phyloP scores from a whole-genome alignment of 1,284 basidiomycete genomes.

The Thelephora terrestris region DNA sequence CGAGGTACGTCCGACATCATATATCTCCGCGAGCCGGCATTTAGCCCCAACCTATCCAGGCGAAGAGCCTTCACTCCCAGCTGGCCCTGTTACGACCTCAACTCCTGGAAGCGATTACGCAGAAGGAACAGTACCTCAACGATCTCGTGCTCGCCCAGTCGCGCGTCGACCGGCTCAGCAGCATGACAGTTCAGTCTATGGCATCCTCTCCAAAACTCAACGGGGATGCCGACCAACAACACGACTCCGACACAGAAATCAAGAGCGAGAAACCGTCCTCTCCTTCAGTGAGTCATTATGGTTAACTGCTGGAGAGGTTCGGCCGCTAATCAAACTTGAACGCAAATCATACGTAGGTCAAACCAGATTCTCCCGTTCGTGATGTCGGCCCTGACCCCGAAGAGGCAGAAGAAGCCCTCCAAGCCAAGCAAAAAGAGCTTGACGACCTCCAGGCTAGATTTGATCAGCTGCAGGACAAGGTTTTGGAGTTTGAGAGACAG shows the following conservation, averaged over 20 bases:
- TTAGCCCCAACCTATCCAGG: slow-evolving; percentile 29
- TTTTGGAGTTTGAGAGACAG: slow-evolving; percentile 33
- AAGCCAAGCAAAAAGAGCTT: slow-evolving; percentile 33
- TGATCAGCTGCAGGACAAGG: slow-evolving; percentile 28
- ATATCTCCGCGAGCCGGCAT: background rate
- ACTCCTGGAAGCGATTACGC: slow-evolving; percentile 43
- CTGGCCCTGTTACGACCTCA: slow-evolving; percentile 47
- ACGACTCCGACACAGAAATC: slow-evolving; percentile 38
- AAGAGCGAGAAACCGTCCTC: slow-evolving; percentile 38
- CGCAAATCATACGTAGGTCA: slow-evolving; percentile 23
- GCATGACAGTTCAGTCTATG: slow-evolving; percentile 43
- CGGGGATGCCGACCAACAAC: slow-evolving; percentile 22
- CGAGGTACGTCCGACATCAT: slow-evolving; percentile 36
- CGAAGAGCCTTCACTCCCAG: slow-evolving; percentile 48
- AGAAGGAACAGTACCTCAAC: slow-evolving; percentile 44
- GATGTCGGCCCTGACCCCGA: slow-evolving; percentile 14
- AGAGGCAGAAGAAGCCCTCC: slow-evolving; percentile 26
- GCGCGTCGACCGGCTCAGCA: slow-evolving; percentile 63
- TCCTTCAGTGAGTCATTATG: slow-evolving; percentile 58
- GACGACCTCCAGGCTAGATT: slow-evolving; percentile 36
- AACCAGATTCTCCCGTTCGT: slow-evolving; percentile 12
- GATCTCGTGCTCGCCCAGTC: slow-evolving; percentile 58
- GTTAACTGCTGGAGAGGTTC: slow-evolving; percentile 53
- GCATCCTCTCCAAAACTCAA: slow-evolving; percentile 17
- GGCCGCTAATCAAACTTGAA: slow-evolving; percentile 31